A percentile compares a stretch with the other conserved stretches of the same genome.
Conservation (phyloP, 2,329 filamentous ascomycete genomes). For the Myriosclerotinia scirpicola region DNA sequence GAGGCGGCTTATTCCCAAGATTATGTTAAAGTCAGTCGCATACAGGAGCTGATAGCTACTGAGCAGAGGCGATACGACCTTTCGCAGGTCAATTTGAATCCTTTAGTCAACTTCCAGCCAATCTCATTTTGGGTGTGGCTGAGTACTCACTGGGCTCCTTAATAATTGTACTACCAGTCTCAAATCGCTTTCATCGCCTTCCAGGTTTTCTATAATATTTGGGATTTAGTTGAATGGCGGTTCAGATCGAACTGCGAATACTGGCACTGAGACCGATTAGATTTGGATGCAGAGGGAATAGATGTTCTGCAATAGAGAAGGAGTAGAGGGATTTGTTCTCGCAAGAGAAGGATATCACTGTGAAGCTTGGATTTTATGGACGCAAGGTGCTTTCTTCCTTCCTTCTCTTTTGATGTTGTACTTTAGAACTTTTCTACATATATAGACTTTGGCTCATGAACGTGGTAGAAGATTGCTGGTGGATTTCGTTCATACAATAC, state of each 20-base stretch:
- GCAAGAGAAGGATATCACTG: neutral
- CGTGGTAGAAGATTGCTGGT: slow-evolving; percentile 9
- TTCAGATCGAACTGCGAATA: neutral
- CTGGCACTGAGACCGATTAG: too few species aligned
- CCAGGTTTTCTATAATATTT: too few species aligned
- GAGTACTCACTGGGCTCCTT: slow-evolving; percentile 45
- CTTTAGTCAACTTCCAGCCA: slow-evolving; percentile 49
- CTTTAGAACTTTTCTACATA: neutral
- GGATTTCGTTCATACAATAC: neutral
- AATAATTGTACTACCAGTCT: neutral
- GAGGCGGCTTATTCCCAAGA: slow-evolving; percentile 43
- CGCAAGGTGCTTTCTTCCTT: neutral
- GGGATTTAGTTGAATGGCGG: neutral
- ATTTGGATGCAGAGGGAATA: neutral
- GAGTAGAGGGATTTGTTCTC: neutral
- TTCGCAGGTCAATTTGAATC: slow-evolving; percentile 59
- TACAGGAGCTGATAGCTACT: slow-evolving; percentile 65
- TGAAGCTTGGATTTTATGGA: neutral
- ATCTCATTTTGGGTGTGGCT: slow-evolving; percentile 57
- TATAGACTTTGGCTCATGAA: neutral
- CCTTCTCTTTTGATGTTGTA: neutral
- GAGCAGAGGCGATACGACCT: slow-evolving; percentile 69
- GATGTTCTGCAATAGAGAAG: neutral
- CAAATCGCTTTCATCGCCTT: too few species aligned
- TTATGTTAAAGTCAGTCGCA: slow-evolving; percentile 51